A percentile compares a stretch with the other conserved stretches of the same genome.
Conservation (phyloP, 2,329 filamentous ascomycete species). For the Aspergillus neoniger region DNA sequence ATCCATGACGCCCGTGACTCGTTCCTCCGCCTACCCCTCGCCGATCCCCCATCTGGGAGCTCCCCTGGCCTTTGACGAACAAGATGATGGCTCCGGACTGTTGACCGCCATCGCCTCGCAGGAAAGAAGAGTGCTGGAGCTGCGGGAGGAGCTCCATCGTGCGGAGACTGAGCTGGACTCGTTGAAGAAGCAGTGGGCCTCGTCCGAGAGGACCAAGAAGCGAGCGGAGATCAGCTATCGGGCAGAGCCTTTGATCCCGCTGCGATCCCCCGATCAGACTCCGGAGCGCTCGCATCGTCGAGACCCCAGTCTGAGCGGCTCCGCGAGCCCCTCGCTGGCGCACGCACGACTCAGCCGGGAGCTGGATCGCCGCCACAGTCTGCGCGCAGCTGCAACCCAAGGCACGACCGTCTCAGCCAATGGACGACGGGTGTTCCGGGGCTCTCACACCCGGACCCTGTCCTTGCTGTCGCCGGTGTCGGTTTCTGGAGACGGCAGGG, state of each 20-base stretch:
- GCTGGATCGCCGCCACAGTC: slow-evolving; percentile 70
- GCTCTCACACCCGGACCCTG: slow-evolving; percentile 66
- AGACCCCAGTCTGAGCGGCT: slow-evolving; percentile 31
- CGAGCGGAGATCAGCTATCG: slow-evolving; percentile 64
- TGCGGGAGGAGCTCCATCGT: slow-evolving; percentile 82
- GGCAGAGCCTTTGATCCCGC: slow-evolving; percentile 60
- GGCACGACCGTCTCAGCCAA: slow-evolving; percentile 39
- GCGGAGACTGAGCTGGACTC: slow-evolving; percentile 75
- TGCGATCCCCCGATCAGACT: slow-evolving; percentile 45
- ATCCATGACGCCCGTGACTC: slow-evolving; percentile 36
- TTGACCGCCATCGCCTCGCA: slow-evolving; percentile 89
- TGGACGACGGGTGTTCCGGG: slow-evolving; percentile 67
- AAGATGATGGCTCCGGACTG: slow-evolving; percentile 64
- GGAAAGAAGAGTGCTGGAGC: slow-evolving; percentile 84
- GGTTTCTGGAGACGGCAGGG: slow-evolving; percentile 23
- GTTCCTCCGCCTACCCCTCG: slow-evolving; percentile 36
- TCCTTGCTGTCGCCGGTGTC: slow-evolving; percentile 73
- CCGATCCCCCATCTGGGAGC: slow-evolving; percentile 30
- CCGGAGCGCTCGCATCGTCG: slow-evolving; percentile 20
- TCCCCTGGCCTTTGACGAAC: slow-evolving; percentile 32
- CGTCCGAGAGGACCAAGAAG: slow-evolving; percentile 75
- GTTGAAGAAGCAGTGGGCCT: slow-evolving; percentile 82
- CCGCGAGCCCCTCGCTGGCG: slow-evolving; percentile 26
- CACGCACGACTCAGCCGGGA: slow-evolving; percentile 56
- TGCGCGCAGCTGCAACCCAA: slow-evolving; percentile 53